Conservation (phyloP, 2,329 filamentous ascomycete genomes). For the Penicillium sp. region DNA sequence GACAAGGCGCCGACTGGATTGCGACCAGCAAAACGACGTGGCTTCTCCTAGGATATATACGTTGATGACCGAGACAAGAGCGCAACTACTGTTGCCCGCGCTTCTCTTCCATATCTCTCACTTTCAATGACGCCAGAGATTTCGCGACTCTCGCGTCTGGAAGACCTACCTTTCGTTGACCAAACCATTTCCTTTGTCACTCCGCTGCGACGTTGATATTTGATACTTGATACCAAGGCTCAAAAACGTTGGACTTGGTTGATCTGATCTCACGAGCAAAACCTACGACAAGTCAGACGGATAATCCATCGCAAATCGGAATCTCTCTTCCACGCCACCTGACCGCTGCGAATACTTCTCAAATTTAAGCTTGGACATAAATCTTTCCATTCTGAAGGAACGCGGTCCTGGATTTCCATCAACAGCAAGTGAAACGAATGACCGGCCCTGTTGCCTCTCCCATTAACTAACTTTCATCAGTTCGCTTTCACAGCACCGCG, state of each 20-base stretch:
- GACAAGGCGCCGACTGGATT: conserved; percentile 4
- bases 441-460: not conserved
- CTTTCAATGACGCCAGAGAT: conserved; percentile 14
- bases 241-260: not conserved
- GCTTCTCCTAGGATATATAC: not conserved
- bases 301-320: not conserved
- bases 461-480: not conserved
- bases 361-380: not conserved
- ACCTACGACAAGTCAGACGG: not conserved
- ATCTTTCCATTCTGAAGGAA: not conserved
- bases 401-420: not conserved
- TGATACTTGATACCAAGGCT: not conserved
- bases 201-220: conserved; percentile 6
- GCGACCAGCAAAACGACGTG: conserved; percentile 2
- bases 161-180: conserved; percentile 13
- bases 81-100: not conserved
- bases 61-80: not conserved
- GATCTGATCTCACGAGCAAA: not conserved
- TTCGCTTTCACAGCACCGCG: not conserved
- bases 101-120: not conserved
- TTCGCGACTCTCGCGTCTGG: conserved; percentile 13
- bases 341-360: not conserved
- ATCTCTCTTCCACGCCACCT: not conserved
- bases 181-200: conserved; percentile 7
- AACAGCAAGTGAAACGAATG: not conserved